Conservation (phyloP, 2,329 filamentous ascomycete species). For the Sordariomycetes sp. region DNA sequence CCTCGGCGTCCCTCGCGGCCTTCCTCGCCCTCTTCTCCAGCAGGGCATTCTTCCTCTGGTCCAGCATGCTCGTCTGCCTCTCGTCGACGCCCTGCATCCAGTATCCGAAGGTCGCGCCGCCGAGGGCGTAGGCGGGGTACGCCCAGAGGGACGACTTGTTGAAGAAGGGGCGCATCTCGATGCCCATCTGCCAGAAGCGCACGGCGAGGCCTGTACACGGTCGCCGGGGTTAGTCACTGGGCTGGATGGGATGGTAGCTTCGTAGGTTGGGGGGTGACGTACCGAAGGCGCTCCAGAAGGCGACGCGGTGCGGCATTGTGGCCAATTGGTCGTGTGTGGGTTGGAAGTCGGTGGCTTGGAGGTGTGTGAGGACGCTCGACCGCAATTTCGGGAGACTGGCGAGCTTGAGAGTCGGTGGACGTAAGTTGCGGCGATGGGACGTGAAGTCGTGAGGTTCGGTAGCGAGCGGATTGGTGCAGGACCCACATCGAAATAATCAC, state of each 20-base stretch:
- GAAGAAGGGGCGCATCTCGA: slow-evolving; percentile 96
- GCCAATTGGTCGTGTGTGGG: slow-evolving; percentile 13
- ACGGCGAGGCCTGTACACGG: slow-evolving; percentile 68
- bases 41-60: slow-evolving; percentile 69
- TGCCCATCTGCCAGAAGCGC: slow-evolving; percentile 92
- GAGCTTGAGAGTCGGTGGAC: slow-evolving; percentile 3
- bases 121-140: slow-evolving; percentile 80
- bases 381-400: background rate
- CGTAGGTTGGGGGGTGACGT: slow-evolving; percentile 25
- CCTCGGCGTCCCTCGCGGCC: slow-evolving; percentile 27
- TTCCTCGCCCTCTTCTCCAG: slow-evolving; percentile 82
- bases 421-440: slow-evolving; percentile 9
- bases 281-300: slow-evolving; percentile 93
- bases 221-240: background rate
- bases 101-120: slow-evolving; percentile 90
- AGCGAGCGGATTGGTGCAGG: slow-evolving; percentile 8
- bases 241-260: slow-evolving; percentile 5
- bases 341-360: slow-evolving; percentile 5
- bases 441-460: slow-evolving; percentile 6
- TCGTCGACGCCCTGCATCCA: slow-evolving; percentile 90
- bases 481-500: no score
- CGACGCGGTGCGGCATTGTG: slow-evolving; percentile 54
- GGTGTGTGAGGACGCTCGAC: background rate
- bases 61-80: slow-evolving; percentile 66
- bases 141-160: slow-evolving; percentile 76